Evolutionary conservation across 2,329 filamentous ascomycete genomes (phyloP), one percentile per base, ranked within the genome.

Genomic region (Pseudohalonectria lignicola): DNA sequence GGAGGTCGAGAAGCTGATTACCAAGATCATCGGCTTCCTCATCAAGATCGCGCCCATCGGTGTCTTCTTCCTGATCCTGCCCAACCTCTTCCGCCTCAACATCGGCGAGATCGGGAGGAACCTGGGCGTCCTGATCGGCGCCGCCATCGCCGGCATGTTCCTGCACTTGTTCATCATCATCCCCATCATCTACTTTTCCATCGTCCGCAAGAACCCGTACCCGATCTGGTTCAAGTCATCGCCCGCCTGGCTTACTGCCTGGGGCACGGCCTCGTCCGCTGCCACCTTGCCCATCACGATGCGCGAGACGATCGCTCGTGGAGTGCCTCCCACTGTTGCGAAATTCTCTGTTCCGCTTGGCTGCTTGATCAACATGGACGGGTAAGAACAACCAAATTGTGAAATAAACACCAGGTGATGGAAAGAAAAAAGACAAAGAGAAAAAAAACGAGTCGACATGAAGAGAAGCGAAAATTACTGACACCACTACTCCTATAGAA

Each of bases 1-100:
- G 20, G 69, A 73, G 47, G 53, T 73, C 26, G 67, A 73, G 43
- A 51, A 51, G 13, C 61, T 73, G 3, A 20, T 37, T 1, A 37
- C 36, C 26, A 37, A 16, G n/a, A 3, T 37, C 28, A 37, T 37
- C 15, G 63, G 56, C 1, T 63, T 61, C 34, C 53, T 72, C 23
- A 71, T 72, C 52, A 55, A 66, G 40, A 41, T 63, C 5, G 67
- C 68, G 0, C 68, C 69, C 1, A 55, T 69, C 21, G 68, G 68
- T 45, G 66, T 73, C 38, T 73, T 73, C 52, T 71, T 67, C 52
- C 53, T 71, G 28, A 71, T 73, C 44, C 49, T 73, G 41, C 57
- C 66, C 30, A 73, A 72, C 46, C 49, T 73, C 31, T 62, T 71
- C 53, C 62, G 55, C 30, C 61, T 72, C 18, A 53, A 70, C 42